These are phyloP conservation scores for Dothistroma pini DNA, from an alignment of 2,329 filamentous ascomycete genomes.

Conservation along the genomic window DNA sequence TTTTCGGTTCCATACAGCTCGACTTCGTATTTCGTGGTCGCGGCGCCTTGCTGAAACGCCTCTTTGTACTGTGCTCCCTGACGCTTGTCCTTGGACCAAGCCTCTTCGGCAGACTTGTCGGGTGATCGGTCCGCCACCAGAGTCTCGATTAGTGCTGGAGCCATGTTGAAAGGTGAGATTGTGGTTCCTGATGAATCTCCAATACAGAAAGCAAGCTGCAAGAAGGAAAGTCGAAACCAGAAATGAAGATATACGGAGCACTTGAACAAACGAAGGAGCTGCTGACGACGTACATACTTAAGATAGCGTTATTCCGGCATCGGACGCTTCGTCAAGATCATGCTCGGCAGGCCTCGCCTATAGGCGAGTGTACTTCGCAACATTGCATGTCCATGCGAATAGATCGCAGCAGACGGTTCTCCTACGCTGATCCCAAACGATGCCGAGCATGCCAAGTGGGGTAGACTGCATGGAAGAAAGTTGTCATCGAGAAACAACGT, in stretches of 20 bases:
- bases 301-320: conserved; percentile 22
- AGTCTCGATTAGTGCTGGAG: conserved; percentile 43
- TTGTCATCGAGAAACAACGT: conserved; percentile 5
- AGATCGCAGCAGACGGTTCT: background rate
- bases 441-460: conserved; percentile 10
- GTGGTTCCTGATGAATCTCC: background rate
- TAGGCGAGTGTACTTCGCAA: conserved; percentile 4
- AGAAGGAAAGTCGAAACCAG: background rate
- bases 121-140: conserved; percentile 20
- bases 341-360: conserved; percentile 13
- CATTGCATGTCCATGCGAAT: conserved; percentile 3
- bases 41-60: conserved; percentile 42
- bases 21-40: conserved; percentile 46
- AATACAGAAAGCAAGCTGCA: background rate
- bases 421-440: conserved; percentile 8
- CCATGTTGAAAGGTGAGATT: conserved; percentile 32
- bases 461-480: conserved; percentile 8
- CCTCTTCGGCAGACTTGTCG: conserved; percentile 25
- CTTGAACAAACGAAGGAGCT: background rate
- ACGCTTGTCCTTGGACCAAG: conserved; percentile 26
- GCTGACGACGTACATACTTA: conserved; percentile 14
- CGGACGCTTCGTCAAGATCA: conserved; percentile 11
- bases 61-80: conserved; percentile 38
- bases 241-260: background rate
- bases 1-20: conserved; percentile 54